A percentile compares a stretch with the other conserved stretches of the same genome.
Evolutionary conservation across 2,329 filamentous ascomycete species (phyloP).

Genomic region (Fusarium musae): DNA sequence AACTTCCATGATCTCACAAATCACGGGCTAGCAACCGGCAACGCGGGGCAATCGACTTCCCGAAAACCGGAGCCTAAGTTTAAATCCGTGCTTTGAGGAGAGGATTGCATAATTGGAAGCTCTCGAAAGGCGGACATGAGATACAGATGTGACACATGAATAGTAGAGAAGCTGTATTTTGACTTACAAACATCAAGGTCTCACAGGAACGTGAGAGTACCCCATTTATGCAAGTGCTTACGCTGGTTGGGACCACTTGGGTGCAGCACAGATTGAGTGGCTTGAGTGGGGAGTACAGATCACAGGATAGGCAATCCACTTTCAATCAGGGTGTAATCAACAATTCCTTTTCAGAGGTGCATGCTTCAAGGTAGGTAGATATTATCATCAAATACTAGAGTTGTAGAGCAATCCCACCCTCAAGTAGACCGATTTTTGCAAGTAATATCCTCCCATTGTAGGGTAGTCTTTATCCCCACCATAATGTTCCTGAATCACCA

Average conservation of each 20-base stretch:
- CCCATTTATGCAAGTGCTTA: slow-evolving; percentile 23
- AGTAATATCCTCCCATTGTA: not conserved
- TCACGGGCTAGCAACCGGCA: slow-evolving; percentile 14
- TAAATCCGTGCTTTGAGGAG: not conserved
- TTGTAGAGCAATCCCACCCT: not conserved
- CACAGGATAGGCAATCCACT: not conserved
- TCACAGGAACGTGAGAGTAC: not conserved
- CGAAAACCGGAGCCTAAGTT: not conserved
- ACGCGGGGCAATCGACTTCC: slow-evolving; percentile 25
- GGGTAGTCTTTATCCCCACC: not conserved
- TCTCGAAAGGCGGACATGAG: not conserved
- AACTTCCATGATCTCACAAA: slow-evolving; percentile 4
- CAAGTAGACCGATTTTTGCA: not conserved
- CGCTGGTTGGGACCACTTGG: not conserved
- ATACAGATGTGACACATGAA: not conserved
- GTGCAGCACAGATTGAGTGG: not conserved
- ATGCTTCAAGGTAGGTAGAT: not conserved
- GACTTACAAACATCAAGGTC: not conserved
- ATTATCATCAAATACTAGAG: not conserved
- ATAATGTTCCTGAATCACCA: not conserved
- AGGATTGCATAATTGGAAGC: not conserved
- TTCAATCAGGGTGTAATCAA: not conserved
- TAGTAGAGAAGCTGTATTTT: not conserved
- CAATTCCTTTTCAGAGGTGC: not conserved
- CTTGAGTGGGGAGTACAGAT: not conserved